Percentiles rank a stretch among this genome's conserved stretches.
Evolutionary conservation across 352 stramenopile species (phyloP).

Genomic region (Aphanomyces invadans): DNA sequence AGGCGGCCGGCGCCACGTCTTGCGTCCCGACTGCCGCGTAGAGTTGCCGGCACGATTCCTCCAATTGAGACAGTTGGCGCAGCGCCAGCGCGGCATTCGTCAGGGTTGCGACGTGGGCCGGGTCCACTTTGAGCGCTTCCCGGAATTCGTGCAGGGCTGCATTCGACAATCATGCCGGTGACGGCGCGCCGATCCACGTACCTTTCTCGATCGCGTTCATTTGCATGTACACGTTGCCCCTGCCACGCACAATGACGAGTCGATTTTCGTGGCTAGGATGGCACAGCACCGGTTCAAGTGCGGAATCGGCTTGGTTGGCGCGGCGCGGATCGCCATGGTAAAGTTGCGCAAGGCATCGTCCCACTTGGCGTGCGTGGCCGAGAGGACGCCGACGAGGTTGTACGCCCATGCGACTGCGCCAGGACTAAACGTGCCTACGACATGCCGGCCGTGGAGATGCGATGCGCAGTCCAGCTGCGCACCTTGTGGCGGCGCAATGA

Average conservation of each 20-base stretch:
- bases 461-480: too few species aligned
- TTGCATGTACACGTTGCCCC: conserved; percentile 40
- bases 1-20: neutral
- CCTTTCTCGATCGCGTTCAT: conserved; percentile 32
- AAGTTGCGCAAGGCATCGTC: conserved; percentile 51
- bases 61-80: conserved; percentile 33
- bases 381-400: conserved; percentile 37
- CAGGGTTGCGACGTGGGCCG: conserved; percentile 32
- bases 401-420: conserved; percentile 45
- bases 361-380: conserved; percentile 27
- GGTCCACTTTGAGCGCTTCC: conserved; percentile 41
- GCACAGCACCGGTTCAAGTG: conserved; percentile 38
- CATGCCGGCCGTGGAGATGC: too few species aligned
- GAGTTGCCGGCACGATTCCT: conserved; percentile 28
- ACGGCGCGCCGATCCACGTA: too few species aligned
- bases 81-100: conserved; percentile 47
- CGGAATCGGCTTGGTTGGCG: conserved; percentile 32
- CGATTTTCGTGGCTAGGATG: too few species aligned
- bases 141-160: conserved; percentile 36
- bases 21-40: neutral
- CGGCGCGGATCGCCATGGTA: conserved; percentile 41
- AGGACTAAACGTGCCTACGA: conserved; percentile 36
- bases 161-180: too few species aligned
- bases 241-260: neutral
- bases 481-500: neutral